Conservation (phyloP, 106 monocot genomes). For the Amphibolis antarctica region DNA sequence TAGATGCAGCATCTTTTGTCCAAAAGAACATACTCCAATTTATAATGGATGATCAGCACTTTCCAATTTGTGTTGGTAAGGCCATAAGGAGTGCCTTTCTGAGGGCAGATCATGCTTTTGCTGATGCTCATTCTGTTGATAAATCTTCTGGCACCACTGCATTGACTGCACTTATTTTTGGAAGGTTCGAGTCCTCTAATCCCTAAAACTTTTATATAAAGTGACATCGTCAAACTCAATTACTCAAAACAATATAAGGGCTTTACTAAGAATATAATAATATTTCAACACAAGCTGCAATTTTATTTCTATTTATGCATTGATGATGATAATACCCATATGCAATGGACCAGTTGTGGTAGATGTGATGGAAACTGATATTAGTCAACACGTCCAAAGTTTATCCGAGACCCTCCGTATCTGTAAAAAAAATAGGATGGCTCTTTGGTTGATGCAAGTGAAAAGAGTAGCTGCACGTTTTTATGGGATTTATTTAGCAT, state of each 20-base stretch:
- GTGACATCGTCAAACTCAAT: background rate
- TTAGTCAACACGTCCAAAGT: too few relatives aligned
- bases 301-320: background rate
- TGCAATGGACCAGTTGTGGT: background rate
- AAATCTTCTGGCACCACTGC: constrained; percentile 60
- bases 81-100: constrained; percentile 49
- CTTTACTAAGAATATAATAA: background rate
- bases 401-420: background rate
- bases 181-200: constrained; percentile 26
- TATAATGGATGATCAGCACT: constrained; percentile 43
- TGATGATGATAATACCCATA: background rate
- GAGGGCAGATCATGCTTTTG: constrained; percentile 51
- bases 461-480: background rate
- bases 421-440: background rate
- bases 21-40: constrained; percentile 45
- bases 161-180: constrained; percentile 46
- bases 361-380: too few relatives aligned
- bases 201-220: background rate
- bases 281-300: too few relatives aligned
- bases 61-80: constrained; percentile 28
- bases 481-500: background rate
- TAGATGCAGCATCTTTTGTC: constrained; percentile 47
- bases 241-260: background rate
- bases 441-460: background rate
- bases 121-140: constrained; percentile 49